A percentile compares a stretch with the other conserved stretches of the same genome.
Evolutionary conservation across 306 rosid species (phyloP).

Genomic region (Cucurbita pepo): DNA sequence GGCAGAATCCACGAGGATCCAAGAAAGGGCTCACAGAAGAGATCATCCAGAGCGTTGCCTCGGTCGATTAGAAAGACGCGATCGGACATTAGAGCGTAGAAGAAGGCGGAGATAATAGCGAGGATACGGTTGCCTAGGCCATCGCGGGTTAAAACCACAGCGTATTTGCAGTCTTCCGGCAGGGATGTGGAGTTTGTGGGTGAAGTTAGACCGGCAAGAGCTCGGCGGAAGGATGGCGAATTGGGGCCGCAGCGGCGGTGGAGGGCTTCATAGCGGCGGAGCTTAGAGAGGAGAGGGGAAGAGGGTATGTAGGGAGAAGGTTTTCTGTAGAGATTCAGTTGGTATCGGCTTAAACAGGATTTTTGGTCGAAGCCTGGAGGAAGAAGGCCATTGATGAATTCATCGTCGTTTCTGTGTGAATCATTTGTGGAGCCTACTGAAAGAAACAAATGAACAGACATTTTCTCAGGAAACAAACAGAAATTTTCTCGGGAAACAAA

Average conservation of each 20-base stretch:
- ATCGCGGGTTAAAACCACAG: not conserved
- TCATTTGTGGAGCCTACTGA: not conserved
- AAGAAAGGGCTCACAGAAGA: constrained; percentile 9
- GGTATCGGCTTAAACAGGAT: constrained; percentile 4
- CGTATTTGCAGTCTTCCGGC: not conserved
- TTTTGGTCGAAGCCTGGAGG: not conserved
- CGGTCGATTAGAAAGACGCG: not conserved
- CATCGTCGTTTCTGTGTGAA: not conserved
- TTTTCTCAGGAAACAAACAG: too few species aligned
- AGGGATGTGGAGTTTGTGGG: not conserved
- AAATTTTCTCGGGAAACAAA: too few species aligned
- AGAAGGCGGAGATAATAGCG: constrained; percentile 1
- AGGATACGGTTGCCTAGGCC: constrained; percentile 10
- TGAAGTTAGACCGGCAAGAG: not conserved
- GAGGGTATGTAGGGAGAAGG: not conserved
- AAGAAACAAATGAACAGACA: too few species aligned
- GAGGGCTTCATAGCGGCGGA: not conserved
- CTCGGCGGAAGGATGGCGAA: not conserved
- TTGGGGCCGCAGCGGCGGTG: constrained; percentile 2
- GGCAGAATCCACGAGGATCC: constrained; percentile 7
- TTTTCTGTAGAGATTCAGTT: not conserved
- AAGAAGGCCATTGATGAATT: constrained; percentile 1
- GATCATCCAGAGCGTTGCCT: not conserved
- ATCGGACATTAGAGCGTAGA: constrained; percentile 1
- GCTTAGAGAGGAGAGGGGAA: not conserved